phyloP scores from a whole-genome alignment of 2,329 filamentous ascomycete species.

The Simplicillium sp. region DNA sequence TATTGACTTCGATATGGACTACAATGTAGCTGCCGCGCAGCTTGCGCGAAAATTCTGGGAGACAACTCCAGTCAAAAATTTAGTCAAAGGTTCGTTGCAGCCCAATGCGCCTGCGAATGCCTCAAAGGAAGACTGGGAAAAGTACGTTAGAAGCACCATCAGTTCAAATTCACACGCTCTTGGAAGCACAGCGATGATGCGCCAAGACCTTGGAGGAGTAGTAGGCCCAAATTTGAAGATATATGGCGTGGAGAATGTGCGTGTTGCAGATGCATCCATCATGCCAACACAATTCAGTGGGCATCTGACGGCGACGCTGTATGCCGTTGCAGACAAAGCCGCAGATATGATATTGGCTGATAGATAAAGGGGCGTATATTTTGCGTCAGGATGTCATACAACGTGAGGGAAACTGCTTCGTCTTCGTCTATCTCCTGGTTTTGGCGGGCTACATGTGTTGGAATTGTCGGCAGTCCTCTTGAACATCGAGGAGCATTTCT shows the following conservation, averaged over 20 bases:
- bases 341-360: constrained; percentile 2
- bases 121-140: constrained; percentile 17
- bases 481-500: too few species aligned
- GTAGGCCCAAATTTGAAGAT: constrained; percentile 2
- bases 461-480: too few species aligned
- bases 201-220: constrained; percentile 5
- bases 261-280: constrained; percentile 8
- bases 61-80: constrained; percentile 14
- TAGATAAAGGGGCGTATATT: too few species aligned
- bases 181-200: constrained; percentile 3
- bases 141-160: constrained; percentile 10
- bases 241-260: constrained; percentile 6
- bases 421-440: too few species aligned
- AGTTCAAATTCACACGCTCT: constrained; percentile 3
- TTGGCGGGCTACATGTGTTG: too few species aligned
- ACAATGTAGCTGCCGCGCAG: constrained; percentile 17
- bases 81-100: constrained; percentile 10
- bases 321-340: constrained; percentile 6
- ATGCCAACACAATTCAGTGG: constrained; percentile 7
- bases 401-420: too few species aligned
- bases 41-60: constrained; percentile 19
- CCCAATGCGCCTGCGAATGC: constrained; percentile 19
- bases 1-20: constrained; percentile 23
- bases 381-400: too few species aligned
- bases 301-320: constrained; percentile 5